phyloP scores from a whole-genome alignment of 345 rosid genomes.

The Eucalyptus marginata region DNA sequence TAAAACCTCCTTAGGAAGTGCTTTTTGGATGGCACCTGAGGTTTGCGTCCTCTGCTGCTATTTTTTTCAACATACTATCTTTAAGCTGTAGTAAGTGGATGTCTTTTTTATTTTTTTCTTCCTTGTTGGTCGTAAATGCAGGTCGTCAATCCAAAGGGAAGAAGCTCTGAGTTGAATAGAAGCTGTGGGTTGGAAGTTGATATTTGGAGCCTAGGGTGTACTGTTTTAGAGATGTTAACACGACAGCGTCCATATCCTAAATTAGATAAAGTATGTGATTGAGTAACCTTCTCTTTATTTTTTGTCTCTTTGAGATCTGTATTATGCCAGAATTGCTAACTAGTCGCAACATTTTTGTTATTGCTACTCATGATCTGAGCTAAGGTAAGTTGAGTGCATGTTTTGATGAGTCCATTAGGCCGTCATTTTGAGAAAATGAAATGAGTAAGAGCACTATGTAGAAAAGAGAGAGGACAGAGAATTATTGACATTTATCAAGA shows the following conservation, averaged over 20 bases:
- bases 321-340: neutral
- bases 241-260: slow-evolving; percentile 41
- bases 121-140: neutral
- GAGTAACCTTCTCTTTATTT: neutral
- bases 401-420: neutral
- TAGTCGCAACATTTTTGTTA: neutral
- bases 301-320: neutral
- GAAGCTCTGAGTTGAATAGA: neutral
- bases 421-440: neutral
- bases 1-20: slow-evolving; percentile 63
- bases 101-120: neutral
- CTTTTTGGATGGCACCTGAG: slow-evolving; percentile 98
- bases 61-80: neutral
- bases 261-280: slow-evolving; percentile 42
- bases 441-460: neutral
- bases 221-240: slow-evolving; percentile 78
- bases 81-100: neutral
- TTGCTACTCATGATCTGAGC: neutral
- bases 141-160: slow-evolving; percentile 39
- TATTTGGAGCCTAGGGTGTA: slow-evolving; percentile 92
- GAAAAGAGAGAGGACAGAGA: neutral
- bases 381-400: neutral
- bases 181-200: slow-evolving; percentile 66
- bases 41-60: slow-evolving; percentile 5
- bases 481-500: neutral